phyloP scores from a whole-genome alignment of 768 basidiomycete species.

The Termitomyces sp. region DNA sequence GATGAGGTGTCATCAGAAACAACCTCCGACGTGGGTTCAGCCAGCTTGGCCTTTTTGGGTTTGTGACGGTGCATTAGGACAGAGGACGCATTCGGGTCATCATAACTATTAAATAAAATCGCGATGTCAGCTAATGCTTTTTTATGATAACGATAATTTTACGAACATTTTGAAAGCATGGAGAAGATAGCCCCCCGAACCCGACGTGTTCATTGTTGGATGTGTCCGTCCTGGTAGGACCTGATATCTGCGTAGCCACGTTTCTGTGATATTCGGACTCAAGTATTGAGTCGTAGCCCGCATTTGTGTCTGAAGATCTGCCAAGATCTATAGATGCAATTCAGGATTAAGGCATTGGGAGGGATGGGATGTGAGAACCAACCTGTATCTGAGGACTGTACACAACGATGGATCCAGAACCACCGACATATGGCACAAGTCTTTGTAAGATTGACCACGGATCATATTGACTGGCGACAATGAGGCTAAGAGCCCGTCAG shows the following conservation, averaged over 20 bases:
- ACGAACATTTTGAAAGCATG: conserved; percentile 83
- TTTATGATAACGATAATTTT: neutral
- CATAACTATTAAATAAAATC: conserved; percentile 41
- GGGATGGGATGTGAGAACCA: conserved; percentile 5
- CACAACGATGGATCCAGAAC: conserved; percentile 84
- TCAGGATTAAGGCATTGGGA: neutral
- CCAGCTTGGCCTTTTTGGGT: conserved; percentile 31
- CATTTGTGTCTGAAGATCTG: conserved; percentile 72
- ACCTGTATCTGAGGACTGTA: conserved; percentile 84
- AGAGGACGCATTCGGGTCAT: conserved; percentile 62
- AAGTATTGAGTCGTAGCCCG: conserved; percentile 67
- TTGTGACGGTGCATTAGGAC: conserved; percentile 48
- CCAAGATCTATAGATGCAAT: conserved; percentile 53
- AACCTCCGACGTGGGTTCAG: conserved; percentile 5
- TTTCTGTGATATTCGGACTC: conserved; percentile 78
- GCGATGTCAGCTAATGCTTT: conserved; percentile 3
- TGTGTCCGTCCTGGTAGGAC: conserved; percentile 96
- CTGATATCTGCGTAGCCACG: conserved; percentile 89
- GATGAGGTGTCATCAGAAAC: conserved; percentile 1
- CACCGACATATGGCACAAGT: conserved; percentile 74
- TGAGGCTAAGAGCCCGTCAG: conserved; percentile 45
- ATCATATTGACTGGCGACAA: conserved; percentile 85
- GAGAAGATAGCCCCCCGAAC: conserved; percentile 85
- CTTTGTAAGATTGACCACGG: conserved; percentile 76
- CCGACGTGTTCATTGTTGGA: conserved; percentile 89